phyloP scores from a whole-genome alignment of 805 yeast species.

The Dipodascus albidus region DNA sequence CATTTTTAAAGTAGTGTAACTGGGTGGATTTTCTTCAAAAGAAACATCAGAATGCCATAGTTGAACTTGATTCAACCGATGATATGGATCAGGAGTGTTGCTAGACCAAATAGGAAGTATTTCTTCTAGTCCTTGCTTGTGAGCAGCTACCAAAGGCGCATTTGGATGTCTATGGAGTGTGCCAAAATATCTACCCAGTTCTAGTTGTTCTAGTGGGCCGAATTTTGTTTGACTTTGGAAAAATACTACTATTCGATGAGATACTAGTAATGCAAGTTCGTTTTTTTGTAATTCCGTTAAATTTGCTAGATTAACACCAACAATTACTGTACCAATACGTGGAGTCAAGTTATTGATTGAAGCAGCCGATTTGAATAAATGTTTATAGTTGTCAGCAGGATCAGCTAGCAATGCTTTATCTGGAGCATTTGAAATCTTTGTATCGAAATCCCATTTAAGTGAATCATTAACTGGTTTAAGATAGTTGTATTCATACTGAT shows the following conservation, averaged over 20 bases:
- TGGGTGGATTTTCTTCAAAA: constrained; percentile 48
- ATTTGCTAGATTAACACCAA: constrained; percentile 35
- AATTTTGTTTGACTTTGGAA: constrained; percentile 36
- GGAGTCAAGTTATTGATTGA: constrained; percentile 34
- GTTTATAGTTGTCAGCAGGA: constrained; percentile 25
- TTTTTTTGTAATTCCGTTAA: constrained; percentile 34
- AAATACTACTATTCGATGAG: constrained; percentile 41
- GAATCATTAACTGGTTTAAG: background rate
- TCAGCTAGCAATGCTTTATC: constrained; percentile 19
- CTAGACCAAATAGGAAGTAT: constrained; percentile 30
- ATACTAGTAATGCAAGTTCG: constrained; percentile 36
- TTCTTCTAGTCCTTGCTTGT: constrained; percentile 30
- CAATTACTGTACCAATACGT: constrained; percentile 39
- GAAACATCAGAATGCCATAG: constrained; percentile 45
- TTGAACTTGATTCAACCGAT: constrained; percentile 13
- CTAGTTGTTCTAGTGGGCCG: constrained; percentile 32
- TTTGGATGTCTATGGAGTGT: constrained; percentile 33
- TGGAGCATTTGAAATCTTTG: background rate
- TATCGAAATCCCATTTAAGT: background rate
- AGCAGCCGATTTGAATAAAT: constrained; percentile 31
- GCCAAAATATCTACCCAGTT: constrained; percentile 37
- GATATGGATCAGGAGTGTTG: constrained; percentile 19
- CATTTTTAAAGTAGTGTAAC: constrained; percentile 41
- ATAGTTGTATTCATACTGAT: background rate
- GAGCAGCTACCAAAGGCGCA: constrained; percentile 16